Conservation (phyloP, 2,329 filamentous ascomycete genomes). For the Coleophoma cylindrospora region DNA sequence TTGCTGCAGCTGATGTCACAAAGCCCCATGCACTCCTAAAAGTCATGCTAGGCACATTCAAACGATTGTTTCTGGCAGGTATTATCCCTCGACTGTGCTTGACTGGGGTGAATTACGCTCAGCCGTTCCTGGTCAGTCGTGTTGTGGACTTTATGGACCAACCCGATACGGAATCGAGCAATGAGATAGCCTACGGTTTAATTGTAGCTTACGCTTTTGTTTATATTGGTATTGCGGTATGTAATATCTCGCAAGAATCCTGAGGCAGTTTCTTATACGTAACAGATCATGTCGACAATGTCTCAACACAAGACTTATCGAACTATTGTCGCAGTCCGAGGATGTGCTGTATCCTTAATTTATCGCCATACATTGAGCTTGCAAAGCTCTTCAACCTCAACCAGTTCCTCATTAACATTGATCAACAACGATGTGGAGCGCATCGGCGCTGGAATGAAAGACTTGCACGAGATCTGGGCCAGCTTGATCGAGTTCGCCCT, state of each 20-base stretch:
- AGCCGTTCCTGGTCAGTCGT: conserved; percentile 38
- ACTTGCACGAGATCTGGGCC: conserved; percentile 31
- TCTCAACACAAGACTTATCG: background rate
- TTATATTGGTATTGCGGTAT: conserved; percentile 36
- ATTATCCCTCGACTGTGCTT: conserved; percentile 3
- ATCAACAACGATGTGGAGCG: conserved; percentile 17
- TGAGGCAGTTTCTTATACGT: background rate
- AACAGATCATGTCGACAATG: background rate
- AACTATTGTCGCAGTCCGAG: conserved; percentile 1
- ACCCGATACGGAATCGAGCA: conserved; percentile 17
- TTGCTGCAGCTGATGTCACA: background rate
- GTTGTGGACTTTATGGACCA: conserved; percentile 27
- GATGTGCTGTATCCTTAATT: conserved; percentile 4
- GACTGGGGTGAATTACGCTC: conserved; percentile 13
- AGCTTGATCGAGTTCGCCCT: conserved; percentile 29
- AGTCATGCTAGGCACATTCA: background rate
- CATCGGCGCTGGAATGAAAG: conserved; percentile 18
- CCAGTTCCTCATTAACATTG: conserved; percentile 10
- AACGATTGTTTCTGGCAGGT: background rate
- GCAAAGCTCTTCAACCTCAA: background rate
- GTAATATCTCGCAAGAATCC: conserved; percentile 8
- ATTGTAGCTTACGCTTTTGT: conserved; percentile 35
- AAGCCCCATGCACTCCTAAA: background rate
- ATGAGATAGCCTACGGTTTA: conserved; percentile 30
- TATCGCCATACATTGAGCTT: conserved; percentile 5